Evolutionary conservation across 2,329 filamentous ascomycete species (phyloP).

Genomic region (Claviceps maximensis): DNA sequence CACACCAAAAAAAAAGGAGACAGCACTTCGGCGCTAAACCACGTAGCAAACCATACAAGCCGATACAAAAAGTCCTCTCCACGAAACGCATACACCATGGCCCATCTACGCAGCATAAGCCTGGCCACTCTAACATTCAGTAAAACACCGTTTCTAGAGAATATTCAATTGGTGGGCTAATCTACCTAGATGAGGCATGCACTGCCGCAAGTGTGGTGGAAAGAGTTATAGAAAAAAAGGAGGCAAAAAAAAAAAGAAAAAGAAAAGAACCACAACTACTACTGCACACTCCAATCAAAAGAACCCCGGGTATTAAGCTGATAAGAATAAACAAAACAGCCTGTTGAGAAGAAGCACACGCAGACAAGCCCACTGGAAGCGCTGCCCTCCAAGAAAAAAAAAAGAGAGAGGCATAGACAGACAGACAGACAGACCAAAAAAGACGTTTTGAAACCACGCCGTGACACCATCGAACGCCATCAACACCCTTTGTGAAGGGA

Average conservation of each 20-base stretch:
- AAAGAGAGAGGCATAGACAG: background rate
- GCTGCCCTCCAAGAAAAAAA: background rate
- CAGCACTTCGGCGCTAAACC: too few relatives aligned
- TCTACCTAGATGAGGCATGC: too few relatives aligned
- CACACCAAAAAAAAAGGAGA: too few relatives aligned
- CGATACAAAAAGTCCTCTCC: too few relatives aligned
- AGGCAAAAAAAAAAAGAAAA: background rate
- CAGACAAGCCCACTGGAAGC: background rate
- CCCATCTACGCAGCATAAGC: too few relatives aligned
- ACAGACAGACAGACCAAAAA: background rate
- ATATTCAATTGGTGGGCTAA: too few relatives aligned
- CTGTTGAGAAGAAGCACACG: background rate
- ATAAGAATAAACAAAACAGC: background rate
- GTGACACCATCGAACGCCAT: slow-evolving; percentile 18
- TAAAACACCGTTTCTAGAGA: too few relatives aligned
- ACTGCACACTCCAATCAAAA: background rate
- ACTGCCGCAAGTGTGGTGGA: background rate
- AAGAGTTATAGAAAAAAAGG: background rate
- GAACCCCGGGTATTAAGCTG: background rate
- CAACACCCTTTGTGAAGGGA: slow-evolving; percentile 14
- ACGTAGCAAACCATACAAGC: too few relatives aligned
- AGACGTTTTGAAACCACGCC: slow-evolving; percentile 18
- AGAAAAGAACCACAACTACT: background rate
- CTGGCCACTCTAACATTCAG: too few relatives aligned
- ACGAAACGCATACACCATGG: too few relatives aligned